Percentiles rank a stretch among this genome's conserved stretches.
Conservation (phyloP, 805 yeast genomes). For the Candida mattraensis region DNA sequence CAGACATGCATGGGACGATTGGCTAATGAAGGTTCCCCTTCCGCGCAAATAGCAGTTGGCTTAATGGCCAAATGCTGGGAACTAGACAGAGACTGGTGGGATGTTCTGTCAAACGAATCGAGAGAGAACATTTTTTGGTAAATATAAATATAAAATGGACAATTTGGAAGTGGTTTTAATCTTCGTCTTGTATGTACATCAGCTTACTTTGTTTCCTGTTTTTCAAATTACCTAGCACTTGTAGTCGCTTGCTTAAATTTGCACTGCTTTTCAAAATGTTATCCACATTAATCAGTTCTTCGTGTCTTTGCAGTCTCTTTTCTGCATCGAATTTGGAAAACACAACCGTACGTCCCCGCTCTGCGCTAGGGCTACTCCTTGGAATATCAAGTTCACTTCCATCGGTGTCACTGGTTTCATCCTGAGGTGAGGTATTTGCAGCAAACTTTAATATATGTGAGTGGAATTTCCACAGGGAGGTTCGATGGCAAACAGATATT, state of each 20-base stretch:
- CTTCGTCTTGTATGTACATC: conserved; percentile 27
- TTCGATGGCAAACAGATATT: conserved; percentile 87
- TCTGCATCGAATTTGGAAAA: conserved; percentile 68
- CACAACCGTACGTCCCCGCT: conserved; percentile 13
- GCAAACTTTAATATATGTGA: conserved; percentile 70
- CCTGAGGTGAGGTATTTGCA: conserved; percentile 4
- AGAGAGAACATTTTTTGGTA: conserved; percentile 47
- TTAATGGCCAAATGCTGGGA: conserved; percentile 57
- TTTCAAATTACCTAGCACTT: conserved; percentile 45
- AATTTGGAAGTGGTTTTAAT: neutral
- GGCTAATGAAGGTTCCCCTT: conserved; percentile 41
- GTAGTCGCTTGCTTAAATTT: conserved; percentile 61
- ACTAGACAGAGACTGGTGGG: conserved; percentile 51
- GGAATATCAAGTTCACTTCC: conserved; percentile 1
- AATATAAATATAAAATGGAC: conserved; percentile 3
- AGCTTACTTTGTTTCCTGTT: conserved; percentile 17
- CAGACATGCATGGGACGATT: conserved; percentile 41
- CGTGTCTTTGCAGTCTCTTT: conserved; percentile 70
- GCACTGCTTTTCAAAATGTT: conserved; percentile 70
- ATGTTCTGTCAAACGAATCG: conserved; percentile 41
- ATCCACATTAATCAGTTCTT: conserved; percentile 72
- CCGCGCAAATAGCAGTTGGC: conserved; percentile 30
- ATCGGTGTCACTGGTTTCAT: conserved; percentile 7
- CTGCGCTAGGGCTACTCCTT: conserved; percentile 22
- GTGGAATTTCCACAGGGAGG: conserved; percentile 92